Evolutionary conservation across 768 basidiomycete species (phyloP), one percentile per base, ranked within the genome.

Genomic region (Russula olivacea): DNA sequence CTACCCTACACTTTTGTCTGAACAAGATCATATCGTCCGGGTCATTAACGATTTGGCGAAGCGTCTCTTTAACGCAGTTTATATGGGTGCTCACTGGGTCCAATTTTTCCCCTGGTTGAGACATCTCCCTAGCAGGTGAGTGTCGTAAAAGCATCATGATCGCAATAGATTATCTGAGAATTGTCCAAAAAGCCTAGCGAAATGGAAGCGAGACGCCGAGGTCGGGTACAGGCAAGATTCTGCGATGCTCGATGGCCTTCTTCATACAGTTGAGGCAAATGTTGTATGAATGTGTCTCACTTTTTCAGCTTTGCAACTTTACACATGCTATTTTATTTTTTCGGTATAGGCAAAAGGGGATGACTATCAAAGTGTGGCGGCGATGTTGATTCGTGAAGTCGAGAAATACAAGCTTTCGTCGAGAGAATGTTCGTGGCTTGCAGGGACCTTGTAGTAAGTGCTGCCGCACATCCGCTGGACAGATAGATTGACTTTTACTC

Each of bases 121-220:
- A 40, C 36, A 38, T 38, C 15, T 54, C 19, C 53, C 53, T 15
- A 38, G 36, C 36, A 54, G 53, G 53, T 54, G 17, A 21, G 53
- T 15, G 7, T 38, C 36, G 14, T 9, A 14, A 17, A 51, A 19
- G 10, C 9, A 32, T 19, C 30, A 10, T 14, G 36, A 9, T 36
- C 12, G 36, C 17, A 25, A 8, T 23, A 4, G 10, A 54, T 17
- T 50, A 28, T 7, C 10, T n/a, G 28, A 50, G 14, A 30, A 9
- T 9, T 21, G 49, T 9, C 8, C 14, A 15, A 50, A 25, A 30
- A 50, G 49, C 10, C 28, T 30, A 2, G 49, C 59, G 15, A 61
- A 52, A 36, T 65, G 59, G 64, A 61, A 61, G 45, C 55, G 55
- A 36, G 49, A 57, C 4, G 55, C 64, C 10, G 47, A 61, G 40